Conservation (phyloP, 2,329 filamentous ascomycete species). For the Escovopsis sp. region DNA sequence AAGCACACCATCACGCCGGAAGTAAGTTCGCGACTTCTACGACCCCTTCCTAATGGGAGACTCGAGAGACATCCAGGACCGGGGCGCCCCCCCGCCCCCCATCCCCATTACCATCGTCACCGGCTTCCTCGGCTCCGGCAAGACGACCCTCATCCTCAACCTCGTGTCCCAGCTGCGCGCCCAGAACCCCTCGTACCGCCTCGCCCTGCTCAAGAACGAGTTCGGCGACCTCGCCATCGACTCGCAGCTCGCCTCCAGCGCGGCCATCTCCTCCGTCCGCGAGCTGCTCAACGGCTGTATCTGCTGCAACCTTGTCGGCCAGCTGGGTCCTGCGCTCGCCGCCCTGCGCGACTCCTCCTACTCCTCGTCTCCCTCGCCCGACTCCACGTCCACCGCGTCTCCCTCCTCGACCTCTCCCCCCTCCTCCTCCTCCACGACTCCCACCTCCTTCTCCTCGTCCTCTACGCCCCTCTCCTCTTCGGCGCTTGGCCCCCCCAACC, state of each 20-base stretch:
- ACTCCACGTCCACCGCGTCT: too few relatives aligned
- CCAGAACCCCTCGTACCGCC: slow-evolving; percentile 59
- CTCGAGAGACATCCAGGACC: background rate
- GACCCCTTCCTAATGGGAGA: background rate
- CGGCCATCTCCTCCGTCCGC: slow-evolving; percentile 73
- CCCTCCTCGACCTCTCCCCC: too few relatives aligned
- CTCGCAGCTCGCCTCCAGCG: slow-evolving; percentile 71
- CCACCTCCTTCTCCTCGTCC: too few relatives aligned
- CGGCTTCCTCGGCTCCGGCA: slow-evolving; percentile 89
- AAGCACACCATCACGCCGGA: too few relatives aligned
- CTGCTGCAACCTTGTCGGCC: slow-evolving; percentile 95
- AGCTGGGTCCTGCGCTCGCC: slow-evolving; percentile 64
- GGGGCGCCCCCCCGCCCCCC: too few relatives aligned
- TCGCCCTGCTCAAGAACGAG: slow-evolving; percentile 94
- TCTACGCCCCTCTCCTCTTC: too few relatives aligned
- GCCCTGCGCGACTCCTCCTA: slow-evolving; percentile 45
- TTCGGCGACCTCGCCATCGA: slow-evolving; percentile 92
- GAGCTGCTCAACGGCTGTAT: slow-evolving; percentile 96
- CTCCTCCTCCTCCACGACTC: too few relatives aligned
- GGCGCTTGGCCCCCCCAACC: slow-evolving; percentile 54
- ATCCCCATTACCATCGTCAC: slow-evolving; percentile 92
- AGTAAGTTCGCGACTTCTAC: background rate
- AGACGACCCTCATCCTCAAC: slow-evolving; percentile 90
- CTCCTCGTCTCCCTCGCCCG: too few relatives aligned
- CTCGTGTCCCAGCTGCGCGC: slow-evolving; percentile 77